Evolutionary conservation across 1,139 yeast genomes (phyloP), one percentile per base, ranked within the genome.

Genomic region (Candida anutae): DNA sequence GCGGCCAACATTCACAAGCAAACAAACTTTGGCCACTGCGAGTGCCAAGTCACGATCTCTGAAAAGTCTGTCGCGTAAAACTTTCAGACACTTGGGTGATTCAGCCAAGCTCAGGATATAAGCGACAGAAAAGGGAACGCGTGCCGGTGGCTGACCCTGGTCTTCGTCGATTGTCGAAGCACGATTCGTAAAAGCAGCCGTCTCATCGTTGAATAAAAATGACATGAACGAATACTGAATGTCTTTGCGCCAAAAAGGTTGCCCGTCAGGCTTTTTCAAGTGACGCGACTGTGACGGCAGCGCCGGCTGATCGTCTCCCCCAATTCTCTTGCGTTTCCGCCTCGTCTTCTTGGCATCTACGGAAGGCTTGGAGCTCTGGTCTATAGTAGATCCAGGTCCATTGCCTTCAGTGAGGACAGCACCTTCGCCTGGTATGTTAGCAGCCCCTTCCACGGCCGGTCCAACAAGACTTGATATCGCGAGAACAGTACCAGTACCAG

Each of bases 1-100:
- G 38, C 97, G 65, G 4, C 97, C 97, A 25, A 87, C 77, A 49
- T 90, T 90, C 16, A 90, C 97, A 37, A 90, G 63, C 24, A 90
- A 57, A 39, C 95, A 84, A 17, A 85, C 79, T 67, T 84, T 77
- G 29, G 87, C 83, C 28, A 85, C 85, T 11, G 85, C 75, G 27
- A 74, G 63, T 2, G 84, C 83, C 55, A 73, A 67, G 25, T 72
- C 72, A 33, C 66, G 68, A 37, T 81, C 85, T 32, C 62, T 58
- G 28, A 80, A 55, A 25, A 90, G 57, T 38, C 94, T 70, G 42
- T 87, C 95, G 35, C 83, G 74, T 31, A 90, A 64, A 4, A 88
- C 75, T 45, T 79, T 80, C 8, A 95, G 84, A 35, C 94, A 80
- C 46, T 87, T 87, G 26, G 80, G 68, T 5, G 94, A 81, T 33